phyloP scores from a whole-genome alignment of 2,329 filamentous ascomycete genomes.

The Nothophoma quercina region DNA sequence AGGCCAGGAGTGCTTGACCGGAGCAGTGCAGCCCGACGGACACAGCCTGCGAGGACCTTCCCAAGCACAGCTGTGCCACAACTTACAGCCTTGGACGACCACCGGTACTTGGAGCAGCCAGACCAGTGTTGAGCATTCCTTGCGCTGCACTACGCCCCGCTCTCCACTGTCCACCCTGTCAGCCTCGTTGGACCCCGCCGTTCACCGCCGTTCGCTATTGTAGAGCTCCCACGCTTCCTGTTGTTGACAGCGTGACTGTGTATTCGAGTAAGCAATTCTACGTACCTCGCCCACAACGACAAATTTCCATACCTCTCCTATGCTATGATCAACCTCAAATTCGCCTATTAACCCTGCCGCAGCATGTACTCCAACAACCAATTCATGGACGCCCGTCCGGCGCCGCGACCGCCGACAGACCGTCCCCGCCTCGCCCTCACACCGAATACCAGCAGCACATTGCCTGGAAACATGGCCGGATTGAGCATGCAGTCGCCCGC shows the following conservation, averaged over 20 bases:
- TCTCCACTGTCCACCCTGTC: constrained; percentile 9
- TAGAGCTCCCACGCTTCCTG: constrained; percentile 14
- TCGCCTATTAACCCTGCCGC: constrained; percentile 11
- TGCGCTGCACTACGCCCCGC: constrained; percentile 21
- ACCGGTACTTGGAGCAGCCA: constrained; percentile 2
- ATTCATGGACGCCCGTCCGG: constrained; percentile 97
- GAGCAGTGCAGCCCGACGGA: constrained; percentile 26
- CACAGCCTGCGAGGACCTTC: constrained; percentile 24
- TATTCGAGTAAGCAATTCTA: constrained; percentile 35
- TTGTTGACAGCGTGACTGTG: constrained; percentile 29
- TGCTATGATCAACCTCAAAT: constrained; percentile 3
- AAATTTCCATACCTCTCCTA: not conserved
- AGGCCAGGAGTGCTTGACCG: constrained; percentile 23
- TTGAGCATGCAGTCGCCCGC: constrained; percentile 73
- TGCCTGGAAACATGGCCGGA: constrained; percentile 80
- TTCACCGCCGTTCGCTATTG: constrained; percentile 32
- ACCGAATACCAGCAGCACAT: constrained; percentile 70
- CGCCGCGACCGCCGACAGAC: constrained; percentile 86
- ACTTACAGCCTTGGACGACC: constrained; percentile 3
- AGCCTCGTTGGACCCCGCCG: constrained; percentile 35
- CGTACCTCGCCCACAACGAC: not conserved
- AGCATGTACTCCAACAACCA: constrained; percentile 69
- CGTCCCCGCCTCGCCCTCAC: constrained; percentile 82
- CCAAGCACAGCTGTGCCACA: constrained; percentile 1
- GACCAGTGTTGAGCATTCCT: not conserved